Evolutionary conservation across 208 protist species (phyloP), one percentile per base, ranked within the genome.

Genomic region (Herpetomonas muscarum): DNA sequence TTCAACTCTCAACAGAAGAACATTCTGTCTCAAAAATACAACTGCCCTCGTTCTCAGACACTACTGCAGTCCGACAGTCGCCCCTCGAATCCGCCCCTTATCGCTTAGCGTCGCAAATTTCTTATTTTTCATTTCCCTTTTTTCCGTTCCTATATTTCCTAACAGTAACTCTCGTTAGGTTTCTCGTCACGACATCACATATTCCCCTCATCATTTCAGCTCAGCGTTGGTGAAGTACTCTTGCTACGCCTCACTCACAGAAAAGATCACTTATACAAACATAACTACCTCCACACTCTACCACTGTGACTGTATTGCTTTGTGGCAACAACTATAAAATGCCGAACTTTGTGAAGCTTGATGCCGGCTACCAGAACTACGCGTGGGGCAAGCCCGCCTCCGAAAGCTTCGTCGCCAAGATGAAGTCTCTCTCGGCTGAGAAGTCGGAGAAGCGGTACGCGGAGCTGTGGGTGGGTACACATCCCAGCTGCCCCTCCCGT

Each of bases 401-500:
- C n/a, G 71, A 72, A n/a, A 94, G 88, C 65, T 86, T 85, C 48
- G 82, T 94, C 19, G 81, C 82, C 9, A 81, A 79, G 53, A 91
- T 92, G 84, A 89, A 87, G 52, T 65, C 70, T 7, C 44, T 82
- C 15, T 64, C 74, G 5, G 45, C 57, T 24, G 72, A 87, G 53
- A 64, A 59, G 4, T 83, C 76, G 2, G 81, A 64, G 39, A 79
- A 74, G 52, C 72, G 71, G 52, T 94, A 85, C 69, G 96, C 97
- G 17, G 98, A 99, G 78, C 66, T 99, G 42, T 99, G 98, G 98
- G 96, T 99, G 48, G 98, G 98, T 19, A 98, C 97, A 26, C 98
- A 99, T 65, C 76, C 84, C 1, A 96, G 63, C 41, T 96, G 85
- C 39, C 97, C 97, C 3, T 96, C 96, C 6, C 52, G 59, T 21